phyloP scores from a whole-genome alignment of 805 yeast species.

The Candida silvicultrix region DNA sequence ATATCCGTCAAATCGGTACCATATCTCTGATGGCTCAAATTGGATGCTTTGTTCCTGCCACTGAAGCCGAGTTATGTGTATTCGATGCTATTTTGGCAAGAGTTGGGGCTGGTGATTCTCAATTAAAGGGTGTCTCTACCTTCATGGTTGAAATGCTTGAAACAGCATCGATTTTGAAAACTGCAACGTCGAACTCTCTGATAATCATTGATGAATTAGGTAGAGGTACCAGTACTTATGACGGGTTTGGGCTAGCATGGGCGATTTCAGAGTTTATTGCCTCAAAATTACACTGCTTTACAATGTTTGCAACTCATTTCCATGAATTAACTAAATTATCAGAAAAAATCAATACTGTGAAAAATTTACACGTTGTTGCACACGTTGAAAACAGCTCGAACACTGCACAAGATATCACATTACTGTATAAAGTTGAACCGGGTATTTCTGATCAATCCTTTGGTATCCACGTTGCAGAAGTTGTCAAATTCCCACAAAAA shows the following conservation, averaged over 20 bases:
- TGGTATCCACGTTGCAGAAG: slow-evolving; percentile 96
- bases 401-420: slow-evolving; percentile 62
- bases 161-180: slow-evolving; percentile 77
- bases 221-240: slow-evolving; percentile 74
- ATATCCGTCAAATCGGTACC: slow-evolving; percentile 84
- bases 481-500: slow-evolving; percentile 86
- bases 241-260: slow-evolving; percentile 98
- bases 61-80: slow-evolving; percentile 69
- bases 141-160: slow-evolving; percentile 97
- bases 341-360: slow-evolving; percentile 54
- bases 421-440: slow-evolving; percentile 88
- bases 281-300: slow-evolving; percentile 62
- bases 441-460: slow-evolving; percentile 96
- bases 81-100: slow-evolving; percentile 92
- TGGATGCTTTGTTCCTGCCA: slow-evolving; percentile 84
- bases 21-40: slow-evolving; percentile 83
- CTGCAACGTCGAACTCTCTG: slow-evolving; percentile 73
- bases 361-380: slow-evolving; percentile 89
- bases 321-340: slow-evolving; percentile 87
- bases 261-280: slow-evolving; percentile 86
- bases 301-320: slow-evolving; percentile 95
- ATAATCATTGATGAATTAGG: slow-evolving; percentile 94
- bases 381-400: slow-evolving; percentile 53
- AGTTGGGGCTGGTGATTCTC: slow-evolving; percentile 99
- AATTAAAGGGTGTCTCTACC: slow-evolving; percentile 92